Evolutionary conservation across 257 asterid species (phyloP).

Genomic region (Scutellaria baicalensis): DNA sequence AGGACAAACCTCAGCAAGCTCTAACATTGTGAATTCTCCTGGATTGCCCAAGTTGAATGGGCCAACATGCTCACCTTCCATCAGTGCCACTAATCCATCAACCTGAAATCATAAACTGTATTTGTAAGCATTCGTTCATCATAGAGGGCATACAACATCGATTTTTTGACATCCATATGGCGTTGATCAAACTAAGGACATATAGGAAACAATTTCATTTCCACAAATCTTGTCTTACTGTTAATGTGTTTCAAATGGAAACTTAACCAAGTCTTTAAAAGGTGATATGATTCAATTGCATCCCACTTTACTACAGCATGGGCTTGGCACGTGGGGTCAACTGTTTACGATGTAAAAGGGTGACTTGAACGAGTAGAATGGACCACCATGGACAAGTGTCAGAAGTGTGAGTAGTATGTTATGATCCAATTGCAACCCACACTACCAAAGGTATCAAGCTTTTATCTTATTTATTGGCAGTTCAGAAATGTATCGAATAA

Average conservation of each 20-base stretch:
- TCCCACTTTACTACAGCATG: not conserved
- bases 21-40: slow-evolving; percentile 60
- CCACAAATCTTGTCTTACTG: not conserved
- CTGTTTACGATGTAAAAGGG: too few species aligned
- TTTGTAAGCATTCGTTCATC: not conserved
- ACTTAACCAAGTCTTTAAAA: not conserved
- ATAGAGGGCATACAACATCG: not conserved
- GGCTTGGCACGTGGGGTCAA: too few species aligned
- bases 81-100: slow-evolving; percentile 45
- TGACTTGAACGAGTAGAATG: too few species aligned
- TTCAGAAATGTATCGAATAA: not conserved
- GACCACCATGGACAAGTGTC: too few species aligned
- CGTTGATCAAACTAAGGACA: not conserved
- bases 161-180: not conserved
- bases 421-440: too few species aligned
- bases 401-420: too few species aligned
- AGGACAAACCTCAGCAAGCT: slow-evolving; percentile 51
- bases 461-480: too few species aligned
- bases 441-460: too few species aligned
- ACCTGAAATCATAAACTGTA: slow-evolving; percentile 22
- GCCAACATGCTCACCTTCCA: slow-evolving; percentile 60
- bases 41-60: slow-evolving; percentile 60
- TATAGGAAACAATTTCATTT: not conserved
- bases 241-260: not conserved
- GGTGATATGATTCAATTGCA: not conserved